A percentile compares a stretch with the other conserved stretches of the same genome.
phyloP scores from a whole-genome alignment of 78 protist genomes.

The Polysphondylium violaceum region DNA sequence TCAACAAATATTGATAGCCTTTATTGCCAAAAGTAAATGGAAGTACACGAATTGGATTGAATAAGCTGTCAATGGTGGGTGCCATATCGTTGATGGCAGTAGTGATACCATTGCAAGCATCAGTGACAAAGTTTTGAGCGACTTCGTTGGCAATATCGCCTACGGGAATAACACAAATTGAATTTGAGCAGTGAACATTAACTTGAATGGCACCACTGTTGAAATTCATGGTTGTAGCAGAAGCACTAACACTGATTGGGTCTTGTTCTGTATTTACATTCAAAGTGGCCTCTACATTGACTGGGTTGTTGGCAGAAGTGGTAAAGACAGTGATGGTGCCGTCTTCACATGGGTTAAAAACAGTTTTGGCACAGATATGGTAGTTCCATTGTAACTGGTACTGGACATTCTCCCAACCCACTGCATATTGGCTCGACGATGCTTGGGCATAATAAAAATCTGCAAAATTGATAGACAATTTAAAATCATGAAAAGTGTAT shows the following conservation, averaged over 20 bases:
- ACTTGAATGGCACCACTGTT: not conserved
- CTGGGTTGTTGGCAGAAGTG: not conserved
- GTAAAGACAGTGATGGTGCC: constrained; percentile 30
- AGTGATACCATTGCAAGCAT: not conserved
- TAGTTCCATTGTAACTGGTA: constrained; percentile 48
- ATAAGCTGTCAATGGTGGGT: constrained; percentile 4
- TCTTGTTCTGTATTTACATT: not conserved
- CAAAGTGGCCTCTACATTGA: not conserved
- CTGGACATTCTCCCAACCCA: not conserved
- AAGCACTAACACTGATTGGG: not conserved
- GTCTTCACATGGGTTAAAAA: constrained; percentile 50
- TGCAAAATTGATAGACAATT: not conserved
- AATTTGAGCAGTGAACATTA: constrained; percentile 8
- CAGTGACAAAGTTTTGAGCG: constrained; percentile 9
- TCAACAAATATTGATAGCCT: not conserved
- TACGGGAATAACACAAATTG: constrained; percentile 28
- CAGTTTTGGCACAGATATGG: constrained; percentile 42
- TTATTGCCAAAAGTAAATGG: not conserved
- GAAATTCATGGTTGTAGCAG: not conserved
- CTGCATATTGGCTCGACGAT: not conserved
- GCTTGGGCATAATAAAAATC: not conserved
- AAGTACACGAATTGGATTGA: constrained; percentile 7
- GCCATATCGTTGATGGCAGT: not conserved
- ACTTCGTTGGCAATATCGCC: constrained; percentile 24
- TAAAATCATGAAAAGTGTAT: not conserved